phyloP scores from a whole-genome alignment of 2,329 filamentous ascomycete species.

The Tolypocladium sp. region DNA sequence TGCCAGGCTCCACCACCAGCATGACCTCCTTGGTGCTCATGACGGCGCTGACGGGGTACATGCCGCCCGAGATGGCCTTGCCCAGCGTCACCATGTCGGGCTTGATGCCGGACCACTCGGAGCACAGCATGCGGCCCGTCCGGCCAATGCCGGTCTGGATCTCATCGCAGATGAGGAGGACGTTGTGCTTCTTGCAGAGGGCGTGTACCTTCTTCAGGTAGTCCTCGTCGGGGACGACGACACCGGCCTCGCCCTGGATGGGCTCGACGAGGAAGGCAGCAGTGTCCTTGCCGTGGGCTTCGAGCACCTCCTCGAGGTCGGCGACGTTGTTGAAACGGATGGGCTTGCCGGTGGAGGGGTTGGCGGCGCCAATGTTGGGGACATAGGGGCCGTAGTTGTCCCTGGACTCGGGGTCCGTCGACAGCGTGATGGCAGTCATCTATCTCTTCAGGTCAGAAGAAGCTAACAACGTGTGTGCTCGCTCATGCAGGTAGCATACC shows the following conservation, averaged over 20 bases:
- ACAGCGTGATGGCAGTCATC: conserved; percentile 94
- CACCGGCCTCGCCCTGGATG: conserved; percentile 95
- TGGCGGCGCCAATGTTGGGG: conserved; percentile 71
- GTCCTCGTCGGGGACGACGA: conserved; percentile 85
- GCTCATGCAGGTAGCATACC: conserved; percentile 39
- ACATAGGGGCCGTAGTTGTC: conserved; percentile 97
- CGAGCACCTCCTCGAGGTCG: conserved; percentile 71
- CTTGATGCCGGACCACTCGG: conserved; percentile 90
- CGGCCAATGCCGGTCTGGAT: conserved; percentile 97
- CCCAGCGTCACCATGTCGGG: conserved; percentile 91
- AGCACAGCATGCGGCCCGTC: conserved; percentile 88
- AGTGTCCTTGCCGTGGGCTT: conserved; percentile 72
- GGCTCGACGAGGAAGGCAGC: conserved; percentile 93
- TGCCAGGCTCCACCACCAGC: conserved; percentile 92
- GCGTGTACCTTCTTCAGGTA: conserved; percentile 74
- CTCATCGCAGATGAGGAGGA: conserved; percentile 94
- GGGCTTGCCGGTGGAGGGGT: conserved; percentile 63
- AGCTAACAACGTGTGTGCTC: no score
- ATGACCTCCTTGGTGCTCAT: conserved; percentile 84
- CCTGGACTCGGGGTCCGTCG: conserved; percentile 87
- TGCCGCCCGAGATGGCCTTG: conserved; percentile 95
- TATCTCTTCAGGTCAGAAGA: conserved; percentile 21
- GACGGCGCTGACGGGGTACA: conserved; percentile 97
- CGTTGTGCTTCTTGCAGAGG: conserved; percentile 91
- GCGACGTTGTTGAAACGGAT: conserved; percentile 82